Conservation (phyloP, 2,329 filamentous ascomycete genomes). For the Mollisiaceae sp. region DNA sequence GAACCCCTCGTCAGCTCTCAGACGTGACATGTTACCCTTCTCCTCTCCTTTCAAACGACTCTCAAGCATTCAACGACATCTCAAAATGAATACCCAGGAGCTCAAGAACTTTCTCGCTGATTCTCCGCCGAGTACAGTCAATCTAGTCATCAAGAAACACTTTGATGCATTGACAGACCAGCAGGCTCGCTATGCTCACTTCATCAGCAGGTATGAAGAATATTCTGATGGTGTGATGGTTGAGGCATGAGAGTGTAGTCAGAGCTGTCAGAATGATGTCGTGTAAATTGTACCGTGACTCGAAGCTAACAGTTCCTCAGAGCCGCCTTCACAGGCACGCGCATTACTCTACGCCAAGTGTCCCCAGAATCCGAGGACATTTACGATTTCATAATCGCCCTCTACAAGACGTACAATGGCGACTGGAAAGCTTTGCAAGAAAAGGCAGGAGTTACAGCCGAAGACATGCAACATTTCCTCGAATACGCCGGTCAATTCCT, state of each 20-base stretch:
- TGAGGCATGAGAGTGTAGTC: neutral
- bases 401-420: conserved; percentile 69
- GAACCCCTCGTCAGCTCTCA: conserved; percentile 11
- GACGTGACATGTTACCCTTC: conserved; percentile 29
- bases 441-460: conserved; percentile 66
- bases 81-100: conserved; percentile 61
- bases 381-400: conserved; percentile 78
- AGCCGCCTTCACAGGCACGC: conserved; percentile 76
- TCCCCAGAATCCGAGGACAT: conserved; percentile 83
- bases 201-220: neutral
- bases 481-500: conserved; percentile 81
- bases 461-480: conserved; percentile 71
- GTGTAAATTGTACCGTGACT: neutral
- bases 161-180: conserved; percentile 78
- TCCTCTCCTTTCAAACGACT: conserved; percentile 31
- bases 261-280: neutral
- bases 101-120: conserved; percentile 86
- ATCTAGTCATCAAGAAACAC: conserved; percentile 89
- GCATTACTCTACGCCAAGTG: conserved; percentile 80
- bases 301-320: conserved; percentile 48
- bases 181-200: conserved; percentile 91
- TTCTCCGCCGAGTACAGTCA: conserved; percentile 85
- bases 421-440: conserved; percentile 72
- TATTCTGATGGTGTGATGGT: no score
- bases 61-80: conserved; percentile 31